Conservation (phyloP, 2,329 filamentous ascomycete genomes). For the Calonectria naviculata region DNA sequence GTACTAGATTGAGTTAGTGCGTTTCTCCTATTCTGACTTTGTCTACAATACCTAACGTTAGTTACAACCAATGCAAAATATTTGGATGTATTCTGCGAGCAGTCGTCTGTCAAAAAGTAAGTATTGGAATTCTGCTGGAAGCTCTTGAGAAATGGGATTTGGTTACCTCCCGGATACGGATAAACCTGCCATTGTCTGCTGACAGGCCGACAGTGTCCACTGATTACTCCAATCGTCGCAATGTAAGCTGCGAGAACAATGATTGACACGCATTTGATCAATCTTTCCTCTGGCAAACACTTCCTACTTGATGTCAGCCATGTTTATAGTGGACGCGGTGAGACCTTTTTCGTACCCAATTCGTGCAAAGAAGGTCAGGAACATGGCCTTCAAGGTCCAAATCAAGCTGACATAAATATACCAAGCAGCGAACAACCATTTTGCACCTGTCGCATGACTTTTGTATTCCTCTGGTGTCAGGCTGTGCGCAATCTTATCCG, state of each 20-base stretch:
- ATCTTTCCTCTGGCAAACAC: background rate
- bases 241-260: background rate
- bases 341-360: background rate
- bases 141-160: background rate
- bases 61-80: background rate
- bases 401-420: background rate
- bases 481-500: background rate
- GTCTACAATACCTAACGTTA: background rate
- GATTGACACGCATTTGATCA: background rate
- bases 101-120: background rate
- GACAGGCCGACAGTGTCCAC: background rate
- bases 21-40: background rate
- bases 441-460: background rate
- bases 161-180: background rate
- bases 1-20: background rate
- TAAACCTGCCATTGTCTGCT: background rate
- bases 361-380: background rate
- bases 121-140: no score
- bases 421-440: background rate
- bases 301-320: background rate
- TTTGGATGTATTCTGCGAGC: background rate
- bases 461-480: background rate
- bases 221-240: background rate
- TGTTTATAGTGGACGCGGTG: no score
- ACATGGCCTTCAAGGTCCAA: background rate